Evolutionary conservation across 1,284 basidiomycete genomes (phyloP), one percentile per base, ranked within the genome.

Genomic region (Lentinula novae-zelandiae): DNA sequence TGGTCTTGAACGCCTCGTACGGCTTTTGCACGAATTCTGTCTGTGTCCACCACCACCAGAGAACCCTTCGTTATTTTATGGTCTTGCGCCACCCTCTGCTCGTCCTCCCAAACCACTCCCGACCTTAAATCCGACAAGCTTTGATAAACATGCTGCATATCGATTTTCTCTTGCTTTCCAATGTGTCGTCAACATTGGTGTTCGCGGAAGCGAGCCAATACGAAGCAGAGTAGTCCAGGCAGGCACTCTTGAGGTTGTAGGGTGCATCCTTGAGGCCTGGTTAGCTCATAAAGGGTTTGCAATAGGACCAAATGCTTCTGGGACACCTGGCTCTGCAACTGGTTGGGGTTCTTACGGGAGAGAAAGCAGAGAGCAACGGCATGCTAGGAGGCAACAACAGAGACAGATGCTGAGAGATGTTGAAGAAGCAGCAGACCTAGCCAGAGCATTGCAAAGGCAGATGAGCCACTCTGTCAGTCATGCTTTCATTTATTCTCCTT

Each of bases 101-200:
- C 82, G 80, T 34, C 80, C 82, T 0, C 75, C 80, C 3, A 84
- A 84, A 65, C 76, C 78, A 3, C 63, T 72, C 0, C 86, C 87
- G 0, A 82, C 80, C 0, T 80, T 90, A 53, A 89, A 87, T 67
- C 89, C 89, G 2, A 82, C 81, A 61, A 74, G 75, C 2, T 90
- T 87, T 66, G 92, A 95, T 75, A 92, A 91, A 64, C 89, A 92
- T 67, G 89, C 92, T 46, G 90, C 92, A 0, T 89, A 93, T 65
- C 85, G 91, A 9, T 96, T 96, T 71, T 89, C 88, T 0, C 84
- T 96, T 57, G 96, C 96, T 0, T 97, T 99, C 72, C 96, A 98
- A 71, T 98, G 95, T 71, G 89, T 98, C 51, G 95, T 97, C 67
- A 98, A 99, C 75, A 95, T 99, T 67, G 96, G 97, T 52, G 96